These are phyloP conservation scores for Scheffersomyces coipomensis DNA, from an alignment of 805 yeast genomes.

Conservation along the genomic window DNA sequence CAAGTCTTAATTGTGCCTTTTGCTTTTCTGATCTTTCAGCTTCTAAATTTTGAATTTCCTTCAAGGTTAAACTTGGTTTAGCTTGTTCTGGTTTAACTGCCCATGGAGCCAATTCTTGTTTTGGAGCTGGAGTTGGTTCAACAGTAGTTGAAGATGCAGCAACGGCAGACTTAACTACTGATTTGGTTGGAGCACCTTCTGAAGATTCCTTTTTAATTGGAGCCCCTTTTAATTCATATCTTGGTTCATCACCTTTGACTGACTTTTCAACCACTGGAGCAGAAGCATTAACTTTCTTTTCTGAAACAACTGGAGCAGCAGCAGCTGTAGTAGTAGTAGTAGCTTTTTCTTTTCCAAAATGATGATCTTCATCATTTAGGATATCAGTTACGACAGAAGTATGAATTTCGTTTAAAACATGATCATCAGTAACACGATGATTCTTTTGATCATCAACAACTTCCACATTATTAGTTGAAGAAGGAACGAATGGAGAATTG, in stretches of 20 bases:
- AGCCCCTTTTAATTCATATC: neutral
- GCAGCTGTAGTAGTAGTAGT: neutral
- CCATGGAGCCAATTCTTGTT: conserved; percentile 52
- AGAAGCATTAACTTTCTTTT: neutral
- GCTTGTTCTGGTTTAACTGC: conserved; percentile 13
- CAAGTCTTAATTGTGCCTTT: conserved; percentile 28
- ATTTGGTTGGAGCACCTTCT: neutral
- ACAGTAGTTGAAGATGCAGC: conserved; percentile 5
- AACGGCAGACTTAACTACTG: conserved; percentile 1
- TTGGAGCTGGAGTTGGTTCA: conserved; percentile 11
- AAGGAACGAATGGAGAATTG: conserved; percentile 39
- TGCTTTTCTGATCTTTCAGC: conserved; percentile 41
- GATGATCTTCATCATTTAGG: conserved; percentile 21
- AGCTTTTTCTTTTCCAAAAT: conserved; percentile 2
- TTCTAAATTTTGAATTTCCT: conserved; percentile 52
- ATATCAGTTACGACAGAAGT: conserved; percentile 41
- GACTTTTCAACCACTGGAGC: neutral
- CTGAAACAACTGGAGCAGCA: conserved; percentile 1
- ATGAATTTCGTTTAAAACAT: conserved; percentile 36
- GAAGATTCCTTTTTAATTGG: conserved; percentile 1
- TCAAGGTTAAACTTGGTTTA: conserved; percentile 44
- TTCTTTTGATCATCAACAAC: conserved; percentile 2
- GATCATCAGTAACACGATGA: conserved; percentile 16
- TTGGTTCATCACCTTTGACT: neutral
- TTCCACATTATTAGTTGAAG: conserved; percentile 8